phyloP scores from a whole-genome alignment of 2,329 filamentous ascomycete genomes.

The Dryadomyces quercivorus region DNA sequence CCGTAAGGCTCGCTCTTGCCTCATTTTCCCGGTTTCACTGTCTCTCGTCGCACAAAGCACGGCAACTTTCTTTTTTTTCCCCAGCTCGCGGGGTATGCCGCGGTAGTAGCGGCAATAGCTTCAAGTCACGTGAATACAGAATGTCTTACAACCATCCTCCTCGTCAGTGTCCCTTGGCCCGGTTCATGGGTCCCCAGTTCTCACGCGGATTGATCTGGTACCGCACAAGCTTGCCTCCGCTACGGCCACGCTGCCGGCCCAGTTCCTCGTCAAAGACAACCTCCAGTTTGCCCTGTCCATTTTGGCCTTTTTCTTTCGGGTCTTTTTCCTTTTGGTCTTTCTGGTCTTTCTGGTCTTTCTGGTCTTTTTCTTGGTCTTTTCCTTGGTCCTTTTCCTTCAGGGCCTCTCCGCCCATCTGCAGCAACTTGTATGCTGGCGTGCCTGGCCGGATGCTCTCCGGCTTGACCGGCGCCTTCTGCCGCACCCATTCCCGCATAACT shows the following conservation, averaged over 20 bases:
- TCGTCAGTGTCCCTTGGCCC: conserved; percentile 38
- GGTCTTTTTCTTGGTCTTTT: neutral
- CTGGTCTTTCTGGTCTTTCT: conserved; percentile 11
- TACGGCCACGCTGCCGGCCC: conserved; percentile 49
- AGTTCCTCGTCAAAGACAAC: conserved; percentile 66
- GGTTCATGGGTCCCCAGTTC: conserved; percentile 83
- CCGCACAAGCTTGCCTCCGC: conserved; percentile 58
- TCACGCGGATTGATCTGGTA: conserved; percentile 85
- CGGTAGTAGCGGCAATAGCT: too few relatives aligned
- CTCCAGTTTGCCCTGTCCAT: conserved; percentile 22
- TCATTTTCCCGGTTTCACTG: too few relatives aligned
- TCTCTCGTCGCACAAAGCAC: too few relatives aligned
- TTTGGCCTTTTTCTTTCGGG: neutral
- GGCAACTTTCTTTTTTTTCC: too few relatives aligned
- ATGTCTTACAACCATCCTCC: too few relatives aligned
- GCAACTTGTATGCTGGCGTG: conserved; percentile 61
- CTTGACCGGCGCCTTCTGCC: conserved; percentile 69
- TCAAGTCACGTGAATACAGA: neutral
- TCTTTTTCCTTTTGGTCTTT: conserved; percentile 5
- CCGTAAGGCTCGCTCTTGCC: too few relatives aligned
- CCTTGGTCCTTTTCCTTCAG: conserved; percentile 2
- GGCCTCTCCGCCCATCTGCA: conserved; percentile 31
- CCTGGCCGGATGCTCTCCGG: conserved; percentile 55
- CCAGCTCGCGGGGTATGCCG: too few relatives aligned
- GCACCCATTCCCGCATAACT: conserved; percentile 82